Evolutionary conservation across 768 basidiomycete genomes (phyloP), one percentile per base, ranked within the genome.

Genomic region (Russula compacta): DNA sequence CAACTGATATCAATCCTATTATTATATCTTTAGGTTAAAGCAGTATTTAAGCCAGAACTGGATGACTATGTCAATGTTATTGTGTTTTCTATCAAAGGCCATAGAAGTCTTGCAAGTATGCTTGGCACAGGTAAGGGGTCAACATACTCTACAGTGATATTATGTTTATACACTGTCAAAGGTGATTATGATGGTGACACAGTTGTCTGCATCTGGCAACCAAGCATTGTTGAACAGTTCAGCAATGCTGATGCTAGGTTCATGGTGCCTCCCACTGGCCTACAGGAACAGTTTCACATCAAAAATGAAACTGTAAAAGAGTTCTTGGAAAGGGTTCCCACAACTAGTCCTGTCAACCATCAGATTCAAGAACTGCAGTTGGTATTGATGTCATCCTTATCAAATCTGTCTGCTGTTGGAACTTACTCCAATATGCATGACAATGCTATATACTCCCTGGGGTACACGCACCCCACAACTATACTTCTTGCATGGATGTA

Each of bases 151-250:
- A 1, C 3, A n/a, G 33, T 36, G 24, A 29, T 24, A 1, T 21
- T 59, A 36, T 35, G n/a, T 40, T 52, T 5, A 49, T 46, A 21
- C 29, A 38, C 32, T 6, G 8, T 11, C 17, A 29, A 56, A 83
- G 85, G 86, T 21, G 87, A 88, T 63, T 87, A 87, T 64, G 87
- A 88, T 64, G 87, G 87, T 1, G 86, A 87, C 61, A 83, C 78
- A 17, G 79, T 78, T 4, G 70, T 77, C 7, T 78, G 81, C 1
- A 82, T 84, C 36, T 87, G 82, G 79, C 75, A 85, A 33, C 80
- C 80, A 0, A 69, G 73, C 15, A 74, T 89, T 21, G 84, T 89
- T 12, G 47, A 71, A 4, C 53, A 66, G 1, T 90, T 90, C 69
- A 68, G 62, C n/a, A 81, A 83, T 61, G 81, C 86, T 0, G 70